These are phyloP conservation scores for Bipolaris gigantea DNA, from an alignment of 2,329 filamentous ascomycete genomes.

Conservation along the genomic window DNA sequence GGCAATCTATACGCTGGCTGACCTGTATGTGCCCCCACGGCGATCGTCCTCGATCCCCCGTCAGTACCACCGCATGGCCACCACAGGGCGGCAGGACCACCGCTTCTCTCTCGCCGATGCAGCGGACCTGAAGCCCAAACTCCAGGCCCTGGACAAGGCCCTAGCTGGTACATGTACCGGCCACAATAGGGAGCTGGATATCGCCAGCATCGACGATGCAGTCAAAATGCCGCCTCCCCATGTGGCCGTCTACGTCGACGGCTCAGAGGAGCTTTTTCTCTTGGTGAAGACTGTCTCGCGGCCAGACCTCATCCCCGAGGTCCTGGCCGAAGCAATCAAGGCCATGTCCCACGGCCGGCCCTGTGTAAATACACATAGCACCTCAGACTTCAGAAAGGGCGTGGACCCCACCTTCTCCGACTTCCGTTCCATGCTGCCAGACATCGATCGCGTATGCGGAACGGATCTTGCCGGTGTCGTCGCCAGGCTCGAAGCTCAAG, in stretches of 20 bases:
- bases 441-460: slow-evolving; percentile 22
- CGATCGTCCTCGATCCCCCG: slow-evolving; percentile 14
- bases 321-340: slow-evolving; percentile 25
- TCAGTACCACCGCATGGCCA: slow-evolving; percentile 6
- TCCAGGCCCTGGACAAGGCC: slow-evolving; percentile 25
- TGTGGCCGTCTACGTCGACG: slow-evolving; percentile 19
- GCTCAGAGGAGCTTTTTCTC: slow-evolving; percentile 24
- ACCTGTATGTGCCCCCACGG: neutral
- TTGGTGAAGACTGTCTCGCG: slow-evolving; percentile 18
- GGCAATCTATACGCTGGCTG: slow-evolving; percentile 7
- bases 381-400: slow-evolving; percentile 15
- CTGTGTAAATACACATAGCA: slow-evolving; percentile 18
- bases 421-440: slow-evolving; percentile 18
- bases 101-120: slow-evolving; percentile 25
- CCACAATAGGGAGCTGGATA: slow-evolving; percentile 5
- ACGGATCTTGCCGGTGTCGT: slow-evolving; percentile 21
- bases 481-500: slow-evolving; percentile 15
- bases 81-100: neutral
- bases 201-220: slow-evolving; percentile 3
- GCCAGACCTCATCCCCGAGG: slow-evolving; percentile 23
- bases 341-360: slow-evolving; percentile 15
- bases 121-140: slow-evolving; percentile 20
- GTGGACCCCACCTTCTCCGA: slow-evolving; percentile 28
- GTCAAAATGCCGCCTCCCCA: slow-evolving; percentile 9
- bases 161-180: slow-evolving; percentile 5